A percentile compares a stretch with the other conserved stretches of the same genome.
phyloP scores from a whole-genome alignment of 306 rosid species.

The Notholithocarpus densiflorus region DNA sequence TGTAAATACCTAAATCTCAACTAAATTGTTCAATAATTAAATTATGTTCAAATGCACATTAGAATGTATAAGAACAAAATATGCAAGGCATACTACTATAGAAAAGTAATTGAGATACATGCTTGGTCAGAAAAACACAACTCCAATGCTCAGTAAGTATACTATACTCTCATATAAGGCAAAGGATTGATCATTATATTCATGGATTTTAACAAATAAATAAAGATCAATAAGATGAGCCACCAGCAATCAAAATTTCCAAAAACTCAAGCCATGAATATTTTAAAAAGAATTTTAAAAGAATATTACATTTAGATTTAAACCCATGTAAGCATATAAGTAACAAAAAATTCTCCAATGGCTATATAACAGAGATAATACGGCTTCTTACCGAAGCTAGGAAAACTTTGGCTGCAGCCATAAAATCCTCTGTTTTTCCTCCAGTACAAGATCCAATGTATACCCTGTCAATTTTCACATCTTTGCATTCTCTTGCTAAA shows the following conservation, averaged over 20 bases:
- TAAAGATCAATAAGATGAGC: neutral
- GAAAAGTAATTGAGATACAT: neutral
- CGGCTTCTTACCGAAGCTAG: slow-evolving; percentile 64
- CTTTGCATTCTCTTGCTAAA: slow-evolving; percentile 94
- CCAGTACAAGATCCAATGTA: slow-evolving; percentile 96
- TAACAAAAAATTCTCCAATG: neutral
- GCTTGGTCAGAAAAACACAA: neutral
- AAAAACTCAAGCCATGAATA: neutral
- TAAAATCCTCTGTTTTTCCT: slow-evolving; percentile 84
- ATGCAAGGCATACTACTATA: neutral
- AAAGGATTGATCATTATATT: neutral
- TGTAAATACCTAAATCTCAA: neutral
- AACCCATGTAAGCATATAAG: neutral
- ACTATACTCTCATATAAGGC: neutral
- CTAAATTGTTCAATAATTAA: neutral
- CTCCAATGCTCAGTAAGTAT: neutral
- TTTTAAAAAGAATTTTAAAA: neutral
- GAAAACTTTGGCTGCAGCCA: slow-evolving; percentile 82
- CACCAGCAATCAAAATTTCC: neutral
- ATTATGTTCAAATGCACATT: neutral
- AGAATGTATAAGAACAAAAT: neutral
- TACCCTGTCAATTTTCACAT: slow-evolving; percentile 88
- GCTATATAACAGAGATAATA: slow-evolving; percentile 12
- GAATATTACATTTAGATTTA: neutral
- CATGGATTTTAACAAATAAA: neutral